Evolutionary conservation across 2,329 filamentous ascomycete genomes (phyloP).

Genomic region (Lecanicillium sp.): DNA sequence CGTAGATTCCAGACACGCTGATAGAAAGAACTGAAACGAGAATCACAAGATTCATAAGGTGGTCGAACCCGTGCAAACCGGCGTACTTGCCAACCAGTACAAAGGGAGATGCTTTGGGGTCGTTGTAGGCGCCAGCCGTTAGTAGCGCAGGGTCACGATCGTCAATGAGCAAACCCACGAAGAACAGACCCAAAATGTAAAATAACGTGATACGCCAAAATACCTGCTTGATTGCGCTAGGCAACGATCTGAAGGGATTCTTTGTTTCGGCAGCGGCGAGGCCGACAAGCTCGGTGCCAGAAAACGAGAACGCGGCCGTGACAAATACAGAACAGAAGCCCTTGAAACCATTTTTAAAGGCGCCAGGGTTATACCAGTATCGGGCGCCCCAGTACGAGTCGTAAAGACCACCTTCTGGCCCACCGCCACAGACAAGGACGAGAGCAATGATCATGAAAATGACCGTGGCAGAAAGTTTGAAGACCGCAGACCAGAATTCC

Average conservation of each 20-base stretch:
- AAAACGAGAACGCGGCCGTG: slow-evolving; percentile 65
- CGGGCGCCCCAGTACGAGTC: slow-evolving; percentile 39
- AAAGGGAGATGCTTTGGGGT: slow-evolving; percentile 39
- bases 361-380: slow-evolving; percentile 41
- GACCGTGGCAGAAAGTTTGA: slow-evolving; percentile 50
- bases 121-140: slow-evolving; percentile 33
- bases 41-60: slow-evolving; percentile 52
- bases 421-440: slow-evolving; percentile 51
- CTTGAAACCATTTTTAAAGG: slow-evolving; percentile 66
- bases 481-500: slow-evolving; percentile 48
- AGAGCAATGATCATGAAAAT: slow-evolving; percentile 58
- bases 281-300: slow-evolving; percentile 67
- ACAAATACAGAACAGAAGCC: slow-evolving; percentile 66
- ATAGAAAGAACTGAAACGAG: slow-evolving; percentile 51
- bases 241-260: slow-evolving; percentile 65
- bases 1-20: slow-evolving; percentile 50
- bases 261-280: slow-evolving; percentile 63
- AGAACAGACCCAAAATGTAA: slow-evolving; percentile 43
- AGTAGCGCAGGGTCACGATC: slow-evolving; percentile 39
- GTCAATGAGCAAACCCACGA: slow-evolving; percentile 41
- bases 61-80: slow-evolving; percentile 40
- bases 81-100: slow-evolving; percentile 49
- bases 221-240: slow-evolving; percentile 75
- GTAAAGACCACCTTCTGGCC: slow-evolving; percentile 39
- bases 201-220: slow-evolving; percentile 51